Evolutionary conservation across 2,329 filamentous ascomycete species (phyloP).

Genomic region (Talaromyces marneffei): DNA sequence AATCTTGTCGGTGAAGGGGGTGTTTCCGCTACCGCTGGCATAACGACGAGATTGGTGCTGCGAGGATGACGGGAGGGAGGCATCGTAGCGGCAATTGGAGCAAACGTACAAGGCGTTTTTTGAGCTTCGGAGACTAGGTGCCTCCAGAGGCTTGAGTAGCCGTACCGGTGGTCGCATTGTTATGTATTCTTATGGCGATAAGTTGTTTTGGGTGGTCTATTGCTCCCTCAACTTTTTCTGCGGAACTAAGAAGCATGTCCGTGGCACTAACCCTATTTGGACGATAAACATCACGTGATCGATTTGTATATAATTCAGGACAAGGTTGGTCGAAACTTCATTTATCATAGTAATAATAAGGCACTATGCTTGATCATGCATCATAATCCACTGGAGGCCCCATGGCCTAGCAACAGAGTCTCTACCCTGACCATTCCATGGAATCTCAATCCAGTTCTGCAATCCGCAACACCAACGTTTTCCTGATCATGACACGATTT

Average conservation of each 20-base stretch:
- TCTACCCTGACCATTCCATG: neutral
- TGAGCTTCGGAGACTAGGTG: slow-evolving; percentile 23
- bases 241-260: slow-evolving; percentile 2
- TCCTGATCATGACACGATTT: neutral
- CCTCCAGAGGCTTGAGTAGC: slow-evolving; percentile 32
- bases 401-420: neutral
- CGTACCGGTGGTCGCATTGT: slow-evolving; percentile 36
- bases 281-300: neutral
- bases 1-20: slow-evolving; percentile 41
- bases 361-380: neutral
- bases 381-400: neutral
- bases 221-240: slow-evolving; percentile 7
- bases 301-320: neutral
- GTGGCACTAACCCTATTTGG: neutral
- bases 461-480: neutral
- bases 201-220: slow-evolving; percentile 13
- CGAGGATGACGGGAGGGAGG: slow-evolving; percentile 21
- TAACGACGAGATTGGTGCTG: slow-evolving; percentile 34
- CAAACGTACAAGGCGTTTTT: slow-evolving; percentile 32
- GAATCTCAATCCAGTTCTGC: neutral
- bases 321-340: neutral
- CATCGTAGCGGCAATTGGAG: slow-evolving; percentile 36
- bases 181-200: slow-evolving; percentile 10
- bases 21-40: slow-evolving; percentile 25
- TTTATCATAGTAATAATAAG: neutral